These are phyloP conservation scores for Candida dajiaensis DNA, from an alignment of 805 yeast genomes.

Conservation along the genomic window DNA sequence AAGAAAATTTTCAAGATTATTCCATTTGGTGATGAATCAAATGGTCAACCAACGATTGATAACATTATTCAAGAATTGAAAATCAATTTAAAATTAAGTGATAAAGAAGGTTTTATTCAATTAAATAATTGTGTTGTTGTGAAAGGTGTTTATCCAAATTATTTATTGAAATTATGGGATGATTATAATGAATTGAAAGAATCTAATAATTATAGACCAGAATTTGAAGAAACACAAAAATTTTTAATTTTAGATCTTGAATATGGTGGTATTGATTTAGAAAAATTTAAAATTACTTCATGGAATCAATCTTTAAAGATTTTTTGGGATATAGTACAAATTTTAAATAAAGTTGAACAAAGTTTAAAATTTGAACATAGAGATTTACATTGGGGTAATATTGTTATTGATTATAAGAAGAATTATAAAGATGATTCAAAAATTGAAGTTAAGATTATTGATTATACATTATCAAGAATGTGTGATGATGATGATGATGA, in stretches of 20 bases:
- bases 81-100: slow-evolving; percentile 35
- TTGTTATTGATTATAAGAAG: slow-evolving; percentile 37
- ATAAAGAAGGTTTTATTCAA: slow-evolving; percentile 39
- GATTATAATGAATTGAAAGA: slow-evolving; percentile 25
- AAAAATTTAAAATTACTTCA: slow-evolving; percentile 32
- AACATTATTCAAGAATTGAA: slow-evolving; percentile 43
- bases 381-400: slow-evolving; percentile 62
- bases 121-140: slow-evolving; percentile 40
- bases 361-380: slow-evolving; percentile 60
- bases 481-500: slow-evolving; percentile 22
- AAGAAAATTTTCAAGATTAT: slow-evolving; percentile 40
- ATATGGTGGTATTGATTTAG: slow-evolving; percentile 39
- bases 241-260: slow-evolving; percentile 33
- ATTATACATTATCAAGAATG: slow-evolving; percentile 51
- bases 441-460: slow-evolving; percentile 44
- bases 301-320: slow-evolving; percentile 37
- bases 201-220: slow-evolving; percentile 34
- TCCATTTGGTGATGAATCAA: slow-evolving; percentile 43
- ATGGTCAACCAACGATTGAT: slow-evolving; percentile 35
- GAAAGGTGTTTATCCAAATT: slow-evolving; percentile 37
- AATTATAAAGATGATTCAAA: slow-evolving; percentile 1
- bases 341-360: slow-evolving; percentile 47
- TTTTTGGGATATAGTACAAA: slow-evolving; percentile 48
- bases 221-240: slow-evolving; percentile 24
- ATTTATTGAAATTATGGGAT: slow-evolving; percentile 41